Evolutionary conservation across 495 filamentous ascomycete genomes (phyloP).

Genomic region (Hypoxylon cercidicola): DNA sequence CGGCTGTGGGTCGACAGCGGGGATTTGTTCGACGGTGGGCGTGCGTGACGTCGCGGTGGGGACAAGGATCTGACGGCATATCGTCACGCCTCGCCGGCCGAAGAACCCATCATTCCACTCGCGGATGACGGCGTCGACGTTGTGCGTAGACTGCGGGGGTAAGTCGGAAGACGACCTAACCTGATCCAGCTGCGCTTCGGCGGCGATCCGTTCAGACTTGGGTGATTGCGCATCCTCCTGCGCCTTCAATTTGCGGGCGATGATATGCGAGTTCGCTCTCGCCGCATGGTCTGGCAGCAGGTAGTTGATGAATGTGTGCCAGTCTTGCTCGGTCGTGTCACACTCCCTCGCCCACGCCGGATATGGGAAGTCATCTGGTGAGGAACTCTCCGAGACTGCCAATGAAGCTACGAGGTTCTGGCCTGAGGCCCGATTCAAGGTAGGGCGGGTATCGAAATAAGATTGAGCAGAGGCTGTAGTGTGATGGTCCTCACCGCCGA

Average conservation of each 20-base stretch:
- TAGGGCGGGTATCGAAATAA: slow-evolving; percentile 55
- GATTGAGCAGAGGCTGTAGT: slow-evolving; percentile 44
- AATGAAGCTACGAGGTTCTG: slow-evolving; percentile 38
- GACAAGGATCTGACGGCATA: slow-evolving; percentile 1
- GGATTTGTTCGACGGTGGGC: background rate
- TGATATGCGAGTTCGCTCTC: slow-evolving; percentile 45
- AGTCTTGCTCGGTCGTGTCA: slow-evolving; percentile 57
- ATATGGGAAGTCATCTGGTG: slow-evolving; percentile 49
- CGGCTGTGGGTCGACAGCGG: slow-evolving; percentile 4
- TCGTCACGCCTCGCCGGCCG: slow-evolving; percentile 48
- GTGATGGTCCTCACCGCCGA: slow-evolving; percentile 41
- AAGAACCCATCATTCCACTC: slow-evolving; percentile 66
- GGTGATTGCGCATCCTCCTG: slow-evolving; percentile 40
- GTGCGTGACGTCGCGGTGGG: slow-evolving; percentile 4
- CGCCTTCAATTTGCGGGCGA: slow-evolving; percentile 51
- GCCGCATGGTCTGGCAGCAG: slow-evolving; percentile 48
- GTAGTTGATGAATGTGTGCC: slow-evolving; percentile 62
- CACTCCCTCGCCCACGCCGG: slow-evolving; percentile 41
- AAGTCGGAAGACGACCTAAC: slow-evolving; percentile 32
- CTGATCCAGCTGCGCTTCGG: slow-evolving; percentile 51
- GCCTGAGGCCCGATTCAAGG: slow-evolving; percentile 14
- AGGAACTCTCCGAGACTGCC: slow-evolving; percentile 32
- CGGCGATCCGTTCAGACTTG: slow-evolving; percentile 32
- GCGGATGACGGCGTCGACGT: slow-evolving; percentile 49
- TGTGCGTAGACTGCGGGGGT: slow-evolving; percentile 11